Percentiles rank a stretch among this genome's conserved stretches.
Evolutionary conservation across 2,329 filamentous ascomycete species (phyloP).

Genomic region (Sordariomycetes sp.): DNA sequence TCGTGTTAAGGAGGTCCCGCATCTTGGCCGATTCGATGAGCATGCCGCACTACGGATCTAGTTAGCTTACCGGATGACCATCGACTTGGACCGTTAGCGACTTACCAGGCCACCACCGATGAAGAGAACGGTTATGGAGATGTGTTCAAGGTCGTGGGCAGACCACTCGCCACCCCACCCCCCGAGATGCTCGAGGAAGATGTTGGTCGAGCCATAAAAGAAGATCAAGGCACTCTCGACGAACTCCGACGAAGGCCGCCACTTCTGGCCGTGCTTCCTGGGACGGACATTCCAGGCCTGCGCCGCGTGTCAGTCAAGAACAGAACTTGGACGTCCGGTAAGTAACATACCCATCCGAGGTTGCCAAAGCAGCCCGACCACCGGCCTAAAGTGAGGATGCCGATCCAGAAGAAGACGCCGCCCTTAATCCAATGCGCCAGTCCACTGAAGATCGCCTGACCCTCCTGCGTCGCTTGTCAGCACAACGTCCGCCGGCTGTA

Average conservation of each 20-base stretch:
- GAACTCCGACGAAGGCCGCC: slow-evolving; percentile 75
- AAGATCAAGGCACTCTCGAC: slow-evolving; percentile 84
- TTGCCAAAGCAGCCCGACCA: slow-evolving; percentile 87
- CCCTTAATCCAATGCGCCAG: slow-evolving; percentile 92
- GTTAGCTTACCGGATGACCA: background rate
- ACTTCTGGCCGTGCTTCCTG: slow-evolving; percentile 36
- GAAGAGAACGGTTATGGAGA: slow-evolving; percentile 88
- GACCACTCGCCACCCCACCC: slow-evolving; percentile 60
- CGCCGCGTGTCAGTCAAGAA: background rate
- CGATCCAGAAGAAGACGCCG: slow-evolving; percentile 89
- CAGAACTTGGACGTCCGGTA: slow-evolving; percentile 9
- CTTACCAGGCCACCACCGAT: slow-evolving; percentile 79
- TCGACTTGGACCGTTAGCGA: slow-evolving; percentile 8
- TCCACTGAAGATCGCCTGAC: slow-evolving; percentile 60
- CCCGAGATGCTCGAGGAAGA: slow-evolving; percentile 82
- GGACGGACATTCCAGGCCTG: slow-evolving; percentile 81
- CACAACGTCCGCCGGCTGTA: background rate
- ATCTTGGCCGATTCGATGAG: slow-evolving; percentile 65
- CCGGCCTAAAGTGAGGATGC: slow-evolving; percentile 71
- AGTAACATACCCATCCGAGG: slow-evolving; percentile 58
- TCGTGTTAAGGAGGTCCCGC: slow-evolving; percentile 51
- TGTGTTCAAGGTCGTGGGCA: slow-evolving; percentile 73
- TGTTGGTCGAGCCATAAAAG: slow-evolving; percentile 76
- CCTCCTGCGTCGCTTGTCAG: slow-evolving; percentile 36
- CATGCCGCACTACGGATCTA: slow-evolving; percentile 53